Evolutionary conservation across 352 stramenopile species (phyloP), one percentile per base, ranked within the genome.

Genomic region (Phytophthora pseudosyringae): DNA sequence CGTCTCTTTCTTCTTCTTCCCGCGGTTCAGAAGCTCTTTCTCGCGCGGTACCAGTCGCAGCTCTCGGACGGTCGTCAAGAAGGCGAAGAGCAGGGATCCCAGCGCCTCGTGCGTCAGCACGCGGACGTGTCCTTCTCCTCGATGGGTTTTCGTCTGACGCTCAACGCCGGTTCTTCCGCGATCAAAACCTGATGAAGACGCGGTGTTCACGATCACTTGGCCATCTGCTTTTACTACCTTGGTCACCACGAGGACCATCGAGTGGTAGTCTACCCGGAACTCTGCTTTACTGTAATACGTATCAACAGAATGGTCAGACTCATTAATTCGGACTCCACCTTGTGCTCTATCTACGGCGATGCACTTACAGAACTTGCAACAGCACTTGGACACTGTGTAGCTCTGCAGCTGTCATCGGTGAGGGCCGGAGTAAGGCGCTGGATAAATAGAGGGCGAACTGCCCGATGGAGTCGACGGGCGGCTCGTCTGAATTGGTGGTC

Each of bases 361-460:
- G 15, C 18, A 90, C 87, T 60, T 89, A 95, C 87, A 95, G 39
- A 35, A 95, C 73, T 89, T 95, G 87, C 29, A 95, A 74, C 29
- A 95, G 67, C 38, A 91, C 76, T 73, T 92, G 76, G 36, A 91
- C 75, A 51, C 78, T 88, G 32, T 77, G 62, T n/a, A 95, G 64
- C 67, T 95, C 81, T 16, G 66, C 58, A 29, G 72, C 58, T 11
- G 84, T 90, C 56, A 93, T 83, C 1, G 87, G 74, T 26, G 73
- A 46, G 1, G 71, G 67, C 35, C 90, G 70, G 15, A 91, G 69
- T 15, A 95, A 54, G 4, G 82, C 64, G 38, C 68, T 73, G 12
- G 85, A 85, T 71, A 95, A 77, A 81, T 91, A 95, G 45, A 93
- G 70, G 40, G 80, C 73, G 46, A 95, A 94, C 45, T 90, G 75